Base-by-base conservation (phyloP, 2,329 filamentous ascomycete genomes). In the Pestalotiopsis sp. region DNA sequence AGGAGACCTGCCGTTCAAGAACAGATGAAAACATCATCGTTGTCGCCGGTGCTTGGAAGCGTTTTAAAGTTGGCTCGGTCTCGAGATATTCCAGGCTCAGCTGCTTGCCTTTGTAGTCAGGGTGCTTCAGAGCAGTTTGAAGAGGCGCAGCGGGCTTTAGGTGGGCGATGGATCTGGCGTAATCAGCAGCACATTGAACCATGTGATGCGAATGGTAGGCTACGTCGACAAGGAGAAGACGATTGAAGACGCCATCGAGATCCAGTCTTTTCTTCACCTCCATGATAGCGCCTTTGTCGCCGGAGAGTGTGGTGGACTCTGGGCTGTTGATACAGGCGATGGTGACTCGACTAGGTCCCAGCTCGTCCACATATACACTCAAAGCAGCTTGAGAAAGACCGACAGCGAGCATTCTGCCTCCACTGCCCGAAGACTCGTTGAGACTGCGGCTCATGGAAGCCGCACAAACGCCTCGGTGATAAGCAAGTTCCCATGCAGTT, bases 161-260 rank as follows among this genome's bases (percentile, higher is more conserved):
- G 31, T 72, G 70, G 2, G 68, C 66, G 61, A 78, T 72, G n/a
- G 71, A 70, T 4, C 69, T 27, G 36, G 73, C 65, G 68, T 79
- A 80, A 3, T 67, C 41, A 1, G 49, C 56, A 12, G 75, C 75
- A 12, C 78, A 73, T 2, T 72, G 72, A 1, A 67, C 67, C 78
- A 81, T 80, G 58, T 80, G 78, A 38, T 77, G 73, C 0, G 78
- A 79, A 61, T 79, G 78, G 60, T 78, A 75, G 11, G 72, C 74
- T 25, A 71, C 65, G n/a, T 64, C 49, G 3, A 75, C 70, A 2
- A 67, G 59, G 13, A 75, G 67, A 9, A 72, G 62, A 25, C 74
- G 66, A 27, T 66, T 72, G 66, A 74, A 74, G 2, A 74, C 64
- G 1, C 69, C 71, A 11, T 68, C 68, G 4, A 39, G 65, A 17